phyloP scores from a whole-genome alignment of 257 asterid genomes.

The Solanum appendiculatum region DNA sequence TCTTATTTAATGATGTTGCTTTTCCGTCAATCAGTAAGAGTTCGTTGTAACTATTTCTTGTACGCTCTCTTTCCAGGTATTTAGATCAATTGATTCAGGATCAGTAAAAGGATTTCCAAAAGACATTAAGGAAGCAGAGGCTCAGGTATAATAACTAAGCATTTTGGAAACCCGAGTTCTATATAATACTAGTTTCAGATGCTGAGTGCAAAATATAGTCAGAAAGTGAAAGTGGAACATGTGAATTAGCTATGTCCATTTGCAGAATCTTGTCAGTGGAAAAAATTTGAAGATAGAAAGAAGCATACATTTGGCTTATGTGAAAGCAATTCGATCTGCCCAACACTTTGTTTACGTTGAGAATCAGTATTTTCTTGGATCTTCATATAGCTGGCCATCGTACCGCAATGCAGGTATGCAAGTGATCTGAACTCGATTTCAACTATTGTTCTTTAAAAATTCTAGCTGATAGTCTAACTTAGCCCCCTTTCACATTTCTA shows the following conservation, averaged over 20 bases:
- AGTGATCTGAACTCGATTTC: neutral
- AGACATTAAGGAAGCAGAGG: slow-evolving; percentile 42
- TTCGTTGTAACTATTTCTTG: neutral
- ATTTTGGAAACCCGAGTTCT: neutral
- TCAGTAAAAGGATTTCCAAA: slow-evolving; percentile 91
- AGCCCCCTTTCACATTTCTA: neutral
- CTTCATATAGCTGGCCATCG: slow-evolving; percentile 86
- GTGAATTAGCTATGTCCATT: neutral
- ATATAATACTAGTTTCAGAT: neutral
- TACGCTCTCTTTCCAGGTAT: slow-evolving; percentile 36
- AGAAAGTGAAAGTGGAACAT: neutral
- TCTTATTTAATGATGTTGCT: neutral
- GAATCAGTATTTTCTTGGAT: slow-evolving; percentile 91
- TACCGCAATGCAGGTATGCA: slow-evolving; percentile 61
- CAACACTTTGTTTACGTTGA: slow-evolving; percentile 86
- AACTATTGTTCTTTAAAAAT: neutral
- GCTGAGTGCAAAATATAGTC: neutral
- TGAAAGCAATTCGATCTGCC: slow-evolving; percentile 88
- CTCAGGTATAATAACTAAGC: slow-evolving; percentile 30
- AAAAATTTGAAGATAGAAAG: slow-evolving; percentile 70
- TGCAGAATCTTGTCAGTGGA: slow-evolving; percentile 73
- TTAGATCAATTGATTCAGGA: slow-evolving; percentile 95
- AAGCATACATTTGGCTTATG: slow-evolving; percentile 87
- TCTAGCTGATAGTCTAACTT: neutral
- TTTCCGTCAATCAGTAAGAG: neutral